Base-by-base conservation (phyloP, 225 moss, liverwort and hornwort genomes). In the Thuidium tamariscinum region DNA sequence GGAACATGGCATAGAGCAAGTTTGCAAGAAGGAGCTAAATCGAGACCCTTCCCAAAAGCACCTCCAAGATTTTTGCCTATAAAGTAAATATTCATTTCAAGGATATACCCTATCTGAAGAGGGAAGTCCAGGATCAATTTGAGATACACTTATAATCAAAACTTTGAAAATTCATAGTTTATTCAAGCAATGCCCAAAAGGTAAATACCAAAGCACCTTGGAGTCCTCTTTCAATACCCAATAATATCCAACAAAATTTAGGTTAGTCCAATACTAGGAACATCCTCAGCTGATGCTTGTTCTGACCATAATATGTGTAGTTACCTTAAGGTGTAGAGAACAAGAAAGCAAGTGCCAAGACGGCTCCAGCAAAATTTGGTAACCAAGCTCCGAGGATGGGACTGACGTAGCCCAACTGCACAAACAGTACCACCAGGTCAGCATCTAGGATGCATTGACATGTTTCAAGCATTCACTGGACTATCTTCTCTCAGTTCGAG, bases 311-410 rank as follows among this genome's bases (percentile, higher is more conserved):
- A 39, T 27, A 57, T 37, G 57, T 5, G 19, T 27, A 8, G 29
- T 12, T 79, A 60, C 30, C 79, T 79, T 42, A 60, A 83, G 85
- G 39, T 86, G 91, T 61, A 55, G 41, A 68, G 74, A 78, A 54
- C 64, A 87, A 86, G 36, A 88, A 70, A 42, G 69, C 74, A 37
- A 86, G 44, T 44, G 87, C 82, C 32, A 89, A 75, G 17, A 90
- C 41, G 42, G 66, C 74, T 65, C 90, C 90, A 54, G 62, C 82
- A 81, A 92, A 57, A 83, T 92, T 92, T 37, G 90, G 90, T 39
- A 91, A 82, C 89, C 91, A 92, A 85, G 89, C 91, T 74, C 89
- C 89, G 37, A 91, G 80, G 39, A 73, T 42, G 34, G 89, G 91
- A 89, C 76, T 89, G 51, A 86, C 77, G 26, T 89, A 87, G 56